A percentile compares a stretch with the other conserved stretches of the same genome.
Evolutionary conservation across 768 basidiomycete species (phyloP).

Genomic region (Auricularia sp.): DNA sequence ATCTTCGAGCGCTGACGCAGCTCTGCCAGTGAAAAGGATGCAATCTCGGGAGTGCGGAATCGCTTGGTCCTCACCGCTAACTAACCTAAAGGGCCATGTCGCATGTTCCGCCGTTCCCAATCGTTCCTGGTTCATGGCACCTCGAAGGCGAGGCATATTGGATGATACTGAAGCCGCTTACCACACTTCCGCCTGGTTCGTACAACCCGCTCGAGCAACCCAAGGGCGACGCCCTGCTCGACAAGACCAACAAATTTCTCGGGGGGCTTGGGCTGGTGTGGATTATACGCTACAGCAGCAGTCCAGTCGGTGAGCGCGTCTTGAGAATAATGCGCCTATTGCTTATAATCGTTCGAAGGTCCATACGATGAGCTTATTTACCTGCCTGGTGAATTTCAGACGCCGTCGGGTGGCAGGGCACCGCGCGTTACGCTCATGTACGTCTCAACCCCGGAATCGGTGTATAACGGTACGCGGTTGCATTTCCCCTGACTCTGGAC

Average conservation of each 20-base stretch:
- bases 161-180: neutral
- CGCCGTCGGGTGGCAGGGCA: constrained; percentile 4
- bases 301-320: neutral
- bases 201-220: neutral
- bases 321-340: neutral
- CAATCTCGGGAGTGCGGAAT: too few species aligned
- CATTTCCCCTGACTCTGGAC: neutral
- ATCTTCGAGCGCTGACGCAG: too few species aligned
- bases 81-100: neutral
- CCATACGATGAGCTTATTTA: constrained; percentile 12
- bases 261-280: neutral
- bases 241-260: neutral
- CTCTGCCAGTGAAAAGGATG: too few species aligned
- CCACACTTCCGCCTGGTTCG: neutral
- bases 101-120: neutral
- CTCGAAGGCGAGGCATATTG: neutral
- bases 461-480: constrained; percentile 7
- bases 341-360: neutral
- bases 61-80: too few species aligned
- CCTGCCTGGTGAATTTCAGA: constrained; percentile 7
- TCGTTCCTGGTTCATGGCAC: neutral
- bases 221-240: neutral
- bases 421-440: constrained; percentile 9
- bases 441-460: constrained; percentile 9
- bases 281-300: neutral